Conservation (phyloP, 768 basidiomycete genomes). For the Strobilomyces confusus region DNA sequence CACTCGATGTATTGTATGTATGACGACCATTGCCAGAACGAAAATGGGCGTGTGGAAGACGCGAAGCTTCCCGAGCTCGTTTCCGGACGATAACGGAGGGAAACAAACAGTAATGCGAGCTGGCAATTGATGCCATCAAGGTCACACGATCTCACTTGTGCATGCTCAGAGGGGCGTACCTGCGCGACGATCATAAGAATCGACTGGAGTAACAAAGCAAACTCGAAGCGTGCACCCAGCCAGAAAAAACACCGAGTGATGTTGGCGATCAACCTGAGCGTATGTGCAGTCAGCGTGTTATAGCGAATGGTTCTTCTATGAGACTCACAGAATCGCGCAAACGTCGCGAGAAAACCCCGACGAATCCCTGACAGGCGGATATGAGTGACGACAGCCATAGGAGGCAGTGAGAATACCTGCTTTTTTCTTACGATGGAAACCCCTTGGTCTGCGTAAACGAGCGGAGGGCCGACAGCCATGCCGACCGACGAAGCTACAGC, state of each 20-base stretch:
- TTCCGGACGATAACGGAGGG: conserved; percentile 65
- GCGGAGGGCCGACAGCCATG: conserved; percentile 81
- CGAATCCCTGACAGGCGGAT: conserved; percentile 52
- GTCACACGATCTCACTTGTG: conserved; percentile 17
- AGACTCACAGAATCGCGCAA: conserved; percentile 71
- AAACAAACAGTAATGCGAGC: conserved; percentile 79
- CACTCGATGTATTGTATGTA: conserved; percentile 83
- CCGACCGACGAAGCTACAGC: conserved; percentile 65
- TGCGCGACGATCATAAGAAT: conserved; percentile 83
- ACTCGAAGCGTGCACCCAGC: conserved; percentile 77
- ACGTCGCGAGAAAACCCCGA: conserved; percentile 86
- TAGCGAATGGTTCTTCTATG: neutral
- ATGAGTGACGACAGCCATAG: conserved; percentile 1
- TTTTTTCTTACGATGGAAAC: conserved; percentile 76
- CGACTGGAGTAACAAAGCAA: conserved; percentile 74
- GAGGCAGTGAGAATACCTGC: conserved; percentile 33
- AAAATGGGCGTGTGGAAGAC: conserved; percentile 59
- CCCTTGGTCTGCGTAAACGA: conserved; percentile 83
- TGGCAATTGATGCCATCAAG: conserved; percentile 29
- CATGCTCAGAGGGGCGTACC: conserved; percentile 37
- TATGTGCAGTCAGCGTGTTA: conserved; percentile 8
- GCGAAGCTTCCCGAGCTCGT: conserved; percentile 56
- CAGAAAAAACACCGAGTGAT: conserved; percentile 90
- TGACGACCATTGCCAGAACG: conserved; percentile 83
- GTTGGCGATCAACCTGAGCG: conserved; percentile 67